A percentile compares a stretch with the other conserved stretches of the same genome.
phyloP scores from a whole-genome alignment of 2,329 filamentous ascomycete species.

The Tolypocladium cylindrosporum region DNA sequence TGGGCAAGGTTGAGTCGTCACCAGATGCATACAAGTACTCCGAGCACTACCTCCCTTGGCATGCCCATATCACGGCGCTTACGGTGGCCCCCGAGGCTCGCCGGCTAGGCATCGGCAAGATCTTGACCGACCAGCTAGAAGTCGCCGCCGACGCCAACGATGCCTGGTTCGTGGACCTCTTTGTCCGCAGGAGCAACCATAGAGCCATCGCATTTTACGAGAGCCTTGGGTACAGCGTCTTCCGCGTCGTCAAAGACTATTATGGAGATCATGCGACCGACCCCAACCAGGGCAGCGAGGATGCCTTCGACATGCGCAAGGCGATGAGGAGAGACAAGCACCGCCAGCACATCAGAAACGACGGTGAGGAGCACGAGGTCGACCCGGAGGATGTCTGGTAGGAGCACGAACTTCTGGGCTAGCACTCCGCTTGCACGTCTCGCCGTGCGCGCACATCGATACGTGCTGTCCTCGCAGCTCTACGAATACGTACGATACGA shows the following conservation, averaged over 20 bases:
- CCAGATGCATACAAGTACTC: conserved; percentile 65
- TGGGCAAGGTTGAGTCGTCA: conserved; percentile 92
- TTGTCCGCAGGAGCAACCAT: conserved; percentile 80
- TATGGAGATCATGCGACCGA: conserved; percentile 75
- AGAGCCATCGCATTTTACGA: conserved; percentile 84
- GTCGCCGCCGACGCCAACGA: conserved; percentile 70
- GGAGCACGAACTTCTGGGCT: background rate
- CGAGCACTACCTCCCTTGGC: conserved; percentile 95
- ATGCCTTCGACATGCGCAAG: conserved; percentile 97
- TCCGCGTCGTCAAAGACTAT: conserved; percentile 79
- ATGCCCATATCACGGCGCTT: conserved; percentile 93
- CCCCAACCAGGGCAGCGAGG: conserved; percentile 57
- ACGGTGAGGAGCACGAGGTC: conserved; percentile 72
- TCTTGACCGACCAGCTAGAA: conserved; percentile 73
- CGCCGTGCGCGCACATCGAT: background rate
- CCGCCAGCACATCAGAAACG: conserved; percentile 63
- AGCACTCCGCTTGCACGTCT: background rate
- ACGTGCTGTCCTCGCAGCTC: background rate
- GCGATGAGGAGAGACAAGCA: conserved; percentile 72
- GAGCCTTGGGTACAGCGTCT: conserved; percentile 86
- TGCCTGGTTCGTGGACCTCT: conserved; percentile 93
- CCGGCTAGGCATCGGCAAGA: conserved; percentile 76
- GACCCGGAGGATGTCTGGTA: conserved; percentile 79
- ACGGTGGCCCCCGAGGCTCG: conserved; percentile 84
- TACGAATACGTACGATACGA: background rate